A percentile compares a stretch with the other conserved stretches of the same genome.
phyloP scores from a whole-genome alignment of 257 asterid genomes.

The Ajuga chamaepitys region DNA sequence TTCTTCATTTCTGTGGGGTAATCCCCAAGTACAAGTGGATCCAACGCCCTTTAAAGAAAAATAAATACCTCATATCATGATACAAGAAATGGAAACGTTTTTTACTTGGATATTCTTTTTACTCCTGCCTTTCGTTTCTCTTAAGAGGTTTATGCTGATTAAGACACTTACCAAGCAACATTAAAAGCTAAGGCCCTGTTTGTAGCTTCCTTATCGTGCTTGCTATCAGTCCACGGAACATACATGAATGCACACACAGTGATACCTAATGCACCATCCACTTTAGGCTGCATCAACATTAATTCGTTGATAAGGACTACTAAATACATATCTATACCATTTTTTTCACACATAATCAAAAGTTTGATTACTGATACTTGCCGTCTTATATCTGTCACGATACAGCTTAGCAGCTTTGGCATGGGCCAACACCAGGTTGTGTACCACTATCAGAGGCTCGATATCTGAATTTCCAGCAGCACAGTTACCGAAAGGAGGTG shows the following conservation, averaged over 20 bases:
- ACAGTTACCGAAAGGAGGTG: conserved; percentile 71
- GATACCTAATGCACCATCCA: conserved; percentile 49
- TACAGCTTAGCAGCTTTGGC: conserved; percentile 63
- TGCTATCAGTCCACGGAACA: conserved; percentile 36
- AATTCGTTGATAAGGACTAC: too few species aligned
- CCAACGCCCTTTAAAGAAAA: conserved; percentile 52
- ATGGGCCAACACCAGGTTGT: conserved; percentile 68
- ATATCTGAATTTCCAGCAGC: conserved; percentile 60
- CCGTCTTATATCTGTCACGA: conserved; percentile 54
- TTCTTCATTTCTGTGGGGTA: conserved; percentile 75
- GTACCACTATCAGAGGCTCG: conserved; percentile 58
- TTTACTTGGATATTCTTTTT: too few species aligned
- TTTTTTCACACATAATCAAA: not conserved
- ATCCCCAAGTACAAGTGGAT: conserved; percentile 62
- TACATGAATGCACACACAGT: conserved; percentile 42
- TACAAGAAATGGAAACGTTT: not conserved
- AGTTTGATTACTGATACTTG: conserved; percentile 18
- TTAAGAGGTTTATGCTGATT: too few species aligned
- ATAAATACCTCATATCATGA: conserved; percentile 1
- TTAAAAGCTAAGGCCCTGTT: conserved; percentile 56
- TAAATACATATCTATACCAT: not conserved
- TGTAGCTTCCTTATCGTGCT: conserved; percentile 53
- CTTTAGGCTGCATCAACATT: conserved; percentile 29
- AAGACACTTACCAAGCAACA: conserved; percentile 58
- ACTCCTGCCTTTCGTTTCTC: not conserved